Evolutionary conservation across 768 basidiomycete species (phyloP), one percentile per base, ranked within the genome.

Genomic region (Collybia sordida): DNA sequence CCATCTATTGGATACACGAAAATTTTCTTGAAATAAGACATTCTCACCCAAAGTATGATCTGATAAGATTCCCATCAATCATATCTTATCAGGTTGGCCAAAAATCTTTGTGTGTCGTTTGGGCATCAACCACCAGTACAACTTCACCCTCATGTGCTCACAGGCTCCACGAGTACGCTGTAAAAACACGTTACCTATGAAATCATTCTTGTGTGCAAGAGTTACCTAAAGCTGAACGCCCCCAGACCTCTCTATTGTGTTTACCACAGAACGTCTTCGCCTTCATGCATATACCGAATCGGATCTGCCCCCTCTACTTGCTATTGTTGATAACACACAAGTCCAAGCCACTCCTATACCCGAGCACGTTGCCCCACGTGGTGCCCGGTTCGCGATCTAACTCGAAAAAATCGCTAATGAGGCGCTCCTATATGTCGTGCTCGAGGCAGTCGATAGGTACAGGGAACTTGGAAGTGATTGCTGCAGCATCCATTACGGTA

Each of bases 221-320:
- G 9, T 31, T 11, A 11, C 11, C 5, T 31, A 31, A 11, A 11
- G n/a, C n/a, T 23, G 25, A 23, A 22, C 39, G 12, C 23, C 28
- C 23, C 39, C 34, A 40, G 23, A 11, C 28, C 18, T 38, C 28
- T 39, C 40, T 25, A 31, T 19, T 21, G 59, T 64, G 51, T 64
- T 63, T 48, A 59, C 55, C 6, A 65, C 63, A 9, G 49, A 62
- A 27, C 63, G 62, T 14, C 56, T 63, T 23, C 35, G 48, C 25
- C 52, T 66, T 31, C 57, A 62, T 23, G 59, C 47, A 28, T 58
- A 63, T 25, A 27, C 51, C 24, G 56, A 57, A 6, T 18, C 52
- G 6, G 62, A 66, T 44, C 44, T 57, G 7, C 46, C 55, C 6
- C 7, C 48, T 17, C 45, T 62, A 25, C 51, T 67, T 24, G 53